A percentile compares a stretch with the other conserved stretches of the same genome.
These are phyloP conservation scores for Ceratocystis cacaofunesta DNA, from an alignment of 2,329 filamentous ascomycete genomes.

Conservation along the genomic window DNA sequence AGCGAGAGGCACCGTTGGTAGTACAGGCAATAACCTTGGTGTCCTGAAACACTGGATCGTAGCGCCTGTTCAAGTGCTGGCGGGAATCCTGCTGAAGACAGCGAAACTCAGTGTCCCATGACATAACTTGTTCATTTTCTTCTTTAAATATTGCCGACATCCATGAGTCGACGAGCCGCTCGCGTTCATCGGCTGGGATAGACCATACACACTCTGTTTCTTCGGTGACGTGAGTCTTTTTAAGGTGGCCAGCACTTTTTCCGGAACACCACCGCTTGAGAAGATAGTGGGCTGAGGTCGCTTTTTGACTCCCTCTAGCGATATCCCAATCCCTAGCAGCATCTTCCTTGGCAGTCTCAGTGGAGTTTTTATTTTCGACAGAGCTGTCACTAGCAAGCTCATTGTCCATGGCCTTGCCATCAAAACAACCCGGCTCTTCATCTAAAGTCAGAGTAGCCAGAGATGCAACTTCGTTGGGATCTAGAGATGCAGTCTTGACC, in stretches of 20 bases:
- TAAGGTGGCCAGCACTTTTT: constrained; percentile 31
- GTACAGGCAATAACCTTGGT: constrained; percentile 56
- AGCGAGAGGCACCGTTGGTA: constrained; percentile 53
- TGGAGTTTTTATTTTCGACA: too few relatives aligned
- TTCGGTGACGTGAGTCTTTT: constrained; percentile 20
- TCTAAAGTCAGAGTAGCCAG: too few relatives aligned
- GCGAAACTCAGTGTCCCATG: constrained; percentile 29
- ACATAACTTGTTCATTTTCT: constrained; percentile 28
- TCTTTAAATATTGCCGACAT: constrained; percentile 34
- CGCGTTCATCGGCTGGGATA: constrained; percentile 28
- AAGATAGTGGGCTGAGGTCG: constrained; percentile 30
- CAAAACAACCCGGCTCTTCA: too few relatives aligned
- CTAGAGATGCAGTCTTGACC: not conserved
- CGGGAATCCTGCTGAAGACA: constrained; percentile 28
- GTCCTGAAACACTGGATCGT: constrained; percentile 30
- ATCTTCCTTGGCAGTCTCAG: too few relatives aligned
- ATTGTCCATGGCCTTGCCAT: too few relatives aligned
- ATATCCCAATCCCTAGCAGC: too few relatives aligned
- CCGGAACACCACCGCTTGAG: constrained; percentile 38
- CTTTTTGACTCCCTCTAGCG: not conserved
- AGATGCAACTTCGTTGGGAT: too few relatives aligned
- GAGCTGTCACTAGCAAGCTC: too few relatives aligned
- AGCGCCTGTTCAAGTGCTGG: constrained; percentile 30
- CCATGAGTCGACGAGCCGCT: constrained; percentile 30
- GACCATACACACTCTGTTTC: constrained; percentile 35